Base-by-base conservation (phyloP, 371 early-diverging fungal genomes). In the Lichtheimia hyalospora region DNA sequence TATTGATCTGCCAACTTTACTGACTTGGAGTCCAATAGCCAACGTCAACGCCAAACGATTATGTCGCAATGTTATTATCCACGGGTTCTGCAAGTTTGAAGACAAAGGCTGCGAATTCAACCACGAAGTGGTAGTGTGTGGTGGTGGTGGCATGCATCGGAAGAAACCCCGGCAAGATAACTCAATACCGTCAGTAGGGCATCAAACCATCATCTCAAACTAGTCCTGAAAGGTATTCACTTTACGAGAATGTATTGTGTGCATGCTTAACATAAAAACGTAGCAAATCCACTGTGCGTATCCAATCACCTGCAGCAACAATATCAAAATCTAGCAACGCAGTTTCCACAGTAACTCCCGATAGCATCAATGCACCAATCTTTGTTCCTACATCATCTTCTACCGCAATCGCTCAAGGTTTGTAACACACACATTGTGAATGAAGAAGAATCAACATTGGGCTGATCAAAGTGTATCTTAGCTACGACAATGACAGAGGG, bases 51-150 rank as follows among this genome's bases (percentile, higher is more conserved):
- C 74, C 60, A 85, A 79, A 63, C 81, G 90, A 34, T 69, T 80
- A 25, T 94, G 92, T 68, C 82, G 91, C 52, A 91, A 94, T 69
- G 81, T 94, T 42, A 87, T 91, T 63, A 91, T 92, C 62, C 90
- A 92, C 69, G 95, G 95, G 5, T 89, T 83, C 65, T 94, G 95
- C 81, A 92, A 92, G 72, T 90, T 74, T 59, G 89, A 93, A 78
- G 82, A 83, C 60, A 88, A 87, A 62, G 93, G 95, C 2, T 94
- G 95, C 74, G 89, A 89, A 74, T 94, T 91, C 72, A 89, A 88
- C 58, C 95, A 94, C 62, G 89, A 90, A 50, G 68, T 69, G 55
- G 89, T 87, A 80, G 54, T 75, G 66, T 15, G 42, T 23, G 58
- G 40, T 3, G 16, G 42, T 51, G 21, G 54, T 55, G 49, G 52